Conservation (phyloP, 257 asterid genomes). For the Solanum neorickii region DNA sequence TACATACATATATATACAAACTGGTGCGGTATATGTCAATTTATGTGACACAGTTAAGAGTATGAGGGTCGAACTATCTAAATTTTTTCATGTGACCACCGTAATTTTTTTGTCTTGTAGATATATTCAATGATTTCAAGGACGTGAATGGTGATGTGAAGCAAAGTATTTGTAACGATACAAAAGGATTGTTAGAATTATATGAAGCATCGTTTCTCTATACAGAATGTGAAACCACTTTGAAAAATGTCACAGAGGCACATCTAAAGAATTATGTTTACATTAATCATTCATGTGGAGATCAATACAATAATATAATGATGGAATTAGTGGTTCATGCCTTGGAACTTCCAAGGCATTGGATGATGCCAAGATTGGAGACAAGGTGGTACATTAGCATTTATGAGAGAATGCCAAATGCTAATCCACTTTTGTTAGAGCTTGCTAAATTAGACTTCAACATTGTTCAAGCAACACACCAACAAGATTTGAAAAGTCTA, state of each 20-base stretch:
- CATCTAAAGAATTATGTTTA: too few species aligned
- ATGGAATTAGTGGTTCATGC: conserved; percentile 4
- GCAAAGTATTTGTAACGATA: conserved; percentile 8
- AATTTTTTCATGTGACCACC: too few species aligned
- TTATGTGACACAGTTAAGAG: too few species aligned
- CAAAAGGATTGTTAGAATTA: conserved; percentile 17
- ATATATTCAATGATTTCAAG: conserved; percentile 16
- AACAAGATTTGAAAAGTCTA: conserved; percentile 18
- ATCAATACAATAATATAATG: too few species aligned
- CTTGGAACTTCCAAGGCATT: conserved; percentile 31
- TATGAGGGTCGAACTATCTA: too few species aligned
- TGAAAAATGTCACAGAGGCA: too few species aligned
- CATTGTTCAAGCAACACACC: conserved; percentile 22
- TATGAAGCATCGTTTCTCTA: conserved; percentile 38
- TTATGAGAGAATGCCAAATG: conserved; percentile 4
- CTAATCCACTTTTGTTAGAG: conserved; percentile 16
- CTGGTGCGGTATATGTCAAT: too few species aligned
- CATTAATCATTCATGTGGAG: too few species aligned
- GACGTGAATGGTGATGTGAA: background rate
- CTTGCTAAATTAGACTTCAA: conserved; percentile 36
- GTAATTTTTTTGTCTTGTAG: background rate
- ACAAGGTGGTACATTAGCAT: conserved; percentile 19
- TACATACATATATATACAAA: too few species aligned
- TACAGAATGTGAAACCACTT: too few species aligned
- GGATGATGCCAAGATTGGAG: conserved; percentile 21